Conservation (phyloP, 139 green algal genomes). For the Diplosphaera chodatii region DNA sequence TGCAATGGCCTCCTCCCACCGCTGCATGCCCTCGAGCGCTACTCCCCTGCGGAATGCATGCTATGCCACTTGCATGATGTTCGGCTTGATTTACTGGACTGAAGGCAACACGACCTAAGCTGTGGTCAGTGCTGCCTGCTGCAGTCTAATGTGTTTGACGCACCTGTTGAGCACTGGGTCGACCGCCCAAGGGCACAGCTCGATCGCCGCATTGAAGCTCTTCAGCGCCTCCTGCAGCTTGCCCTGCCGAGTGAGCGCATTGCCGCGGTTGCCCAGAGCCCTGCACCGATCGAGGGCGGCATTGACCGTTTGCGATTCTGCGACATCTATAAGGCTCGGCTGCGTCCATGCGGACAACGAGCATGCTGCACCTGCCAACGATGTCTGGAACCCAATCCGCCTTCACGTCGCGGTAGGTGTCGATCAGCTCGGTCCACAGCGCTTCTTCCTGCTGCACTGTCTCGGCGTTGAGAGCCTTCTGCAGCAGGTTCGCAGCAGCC, state of each 20-base stretch:
- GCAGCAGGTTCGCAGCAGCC: slow-evolving; percentile 53
- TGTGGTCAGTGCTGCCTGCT: no score
- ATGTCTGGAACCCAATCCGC: slow-evolving; percentile 72
- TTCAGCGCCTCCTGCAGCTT: slow-evolving; percentile 51
- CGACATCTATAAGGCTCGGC: no score
- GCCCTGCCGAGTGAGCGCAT: slow-evolving; percentile 74
- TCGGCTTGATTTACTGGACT: no score
- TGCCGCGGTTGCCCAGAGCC: slow-evolving; percentile 82
- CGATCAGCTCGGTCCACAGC: slow-evolving; percentile 61
- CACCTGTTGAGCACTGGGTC: slow-evolving; percentile 82
- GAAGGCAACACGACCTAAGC: no score
- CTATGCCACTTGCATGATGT: no score
- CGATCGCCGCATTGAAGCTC: slow-evolving; percentile 74
- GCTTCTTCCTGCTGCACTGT: slow-evolving; percentile 61
- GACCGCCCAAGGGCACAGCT: slow-evolving; percentile 73
- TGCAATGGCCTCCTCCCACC: slow-evolving; percentile 62
- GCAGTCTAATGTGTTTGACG: no score
- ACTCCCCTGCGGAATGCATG: no score
- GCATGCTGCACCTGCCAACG: slow-evolving; percentile 52
- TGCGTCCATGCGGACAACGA: no score
- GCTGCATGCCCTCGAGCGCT: slow-evolving; percentile 54
- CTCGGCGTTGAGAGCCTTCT: slow-evolving; percentile 62
- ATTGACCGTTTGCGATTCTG: no score
- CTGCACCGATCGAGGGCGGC: background rate
- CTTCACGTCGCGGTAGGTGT: slow-evolving; percentile 48